phyloP scores from a whole-genome alignment of 768 basidiomycete species.

The Lentinula sp. region DNA sequence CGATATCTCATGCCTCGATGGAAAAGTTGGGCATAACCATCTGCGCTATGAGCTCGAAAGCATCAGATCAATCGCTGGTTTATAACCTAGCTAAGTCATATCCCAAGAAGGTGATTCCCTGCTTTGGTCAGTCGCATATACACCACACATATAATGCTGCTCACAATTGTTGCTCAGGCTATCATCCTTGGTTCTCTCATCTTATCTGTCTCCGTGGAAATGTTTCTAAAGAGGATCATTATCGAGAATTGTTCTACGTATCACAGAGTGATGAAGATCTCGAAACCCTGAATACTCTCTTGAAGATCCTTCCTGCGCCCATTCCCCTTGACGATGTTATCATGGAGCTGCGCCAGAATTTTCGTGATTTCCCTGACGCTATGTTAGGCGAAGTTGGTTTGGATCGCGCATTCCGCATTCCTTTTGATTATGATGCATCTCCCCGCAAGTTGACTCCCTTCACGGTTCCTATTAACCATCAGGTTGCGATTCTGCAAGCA shows the following conservation, averaged over 20 bases:
- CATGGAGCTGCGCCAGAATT: conserved; percentile 48
- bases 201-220: conserved; percentile 47
- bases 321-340: conserved; percentile 54
- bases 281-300: conserved; percentile 47
- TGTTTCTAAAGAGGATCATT: conserved; percentile 66
- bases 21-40: conserved; percentile 56
- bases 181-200: conserved; percentile 94
- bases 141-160: background rate
- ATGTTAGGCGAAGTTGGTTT: conserved; percentile 95
- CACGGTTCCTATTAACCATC: conserved; percentile 73
- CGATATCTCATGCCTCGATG: conserved; percentile 41
- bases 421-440: conserved; percentile 44
- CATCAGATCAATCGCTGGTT: conserved; percentile 68
- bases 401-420: conserved; percentile 75
- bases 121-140: conserved; percentile 56
- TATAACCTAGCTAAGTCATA: conserved; percentile 52
- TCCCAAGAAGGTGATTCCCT: conserved; percentile 72
- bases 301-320: conserved; percentile 70
- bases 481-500: conserved; percentile 70
- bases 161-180: conserved; percentile 40
- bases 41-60: conserved; percentile 75
- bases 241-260: conserved; percentile 54
- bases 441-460: conserved; percentile 68
- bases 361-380: conserved; percentile 56
- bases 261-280: conserved; percentile 18